Percentiles rank a stretch among this genome's conserved stretches.
Evolutionary conservation across 2,329 filamentous ascomycete species (phyloP).

Genomic region (Metarhizium brunneum): DNA sequence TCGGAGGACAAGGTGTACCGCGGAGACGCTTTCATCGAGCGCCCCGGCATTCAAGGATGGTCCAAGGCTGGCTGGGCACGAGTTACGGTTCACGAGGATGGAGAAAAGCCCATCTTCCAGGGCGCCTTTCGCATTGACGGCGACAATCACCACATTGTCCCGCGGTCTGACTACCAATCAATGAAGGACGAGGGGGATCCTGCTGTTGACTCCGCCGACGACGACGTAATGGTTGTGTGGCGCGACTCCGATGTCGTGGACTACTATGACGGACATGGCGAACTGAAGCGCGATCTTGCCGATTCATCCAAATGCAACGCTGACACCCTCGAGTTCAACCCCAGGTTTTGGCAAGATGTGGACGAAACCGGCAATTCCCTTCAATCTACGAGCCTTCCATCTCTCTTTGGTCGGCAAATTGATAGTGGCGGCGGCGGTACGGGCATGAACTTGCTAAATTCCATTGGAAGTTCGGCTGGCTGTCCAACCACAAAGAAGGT

Average conservation of each 20-base stretch:
- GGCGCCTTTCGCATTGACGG: constrained; percentile 75
- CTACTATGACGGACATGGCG: constrained; percentile 24
- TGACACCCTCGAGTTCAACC: constrained; percentile 74
- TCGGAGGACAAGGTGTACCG: constrained; percentile 74
- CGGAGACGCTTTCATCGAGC: constrained; percentile 64
- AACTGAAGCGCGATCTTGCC: constrained; percentile 52
- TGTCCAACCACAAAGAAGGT: constrained; percentile 88
- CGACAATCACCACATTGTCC: constrained; percentile 80
- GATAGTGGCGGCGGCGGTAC: constrained; percentile 59
- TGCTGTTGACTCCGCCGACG: constrained; percentile 40
- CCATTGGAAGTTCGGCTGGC: constrained; percentile 73
- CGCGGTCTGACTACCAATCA: constrained; percentile 61
- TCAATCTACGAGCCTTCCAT: constrained; percentile 50
- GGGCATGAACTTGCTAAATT: constrained; percentile 61
- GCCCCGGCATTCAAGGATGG: constrained; percentile 55
- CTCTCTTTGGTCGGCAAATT: constrained; percentile 69
- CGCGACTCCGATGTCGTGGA: constrained; percentile 73
- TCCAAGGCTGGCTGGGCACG: constrained; percentile 79
- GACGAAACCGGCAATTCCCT: constrained; percentile 39
- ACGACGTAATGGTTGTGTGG: constrained; percentile 84
- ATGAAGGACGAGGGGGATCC: constrained; percentile 68
- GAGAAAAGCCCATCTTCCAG: constrained; percentile 72
- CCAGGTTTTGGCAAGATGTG: constrained; percentile 57
- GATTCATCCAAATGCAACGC: constrained; percentile 54
- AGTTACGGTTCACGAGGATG: constrained; percentile 69